Evolutionary conservation across 2,329 filamentous ascomycete genomes (phyloP).

Genomic region (Venturia nashicola): DNA sequence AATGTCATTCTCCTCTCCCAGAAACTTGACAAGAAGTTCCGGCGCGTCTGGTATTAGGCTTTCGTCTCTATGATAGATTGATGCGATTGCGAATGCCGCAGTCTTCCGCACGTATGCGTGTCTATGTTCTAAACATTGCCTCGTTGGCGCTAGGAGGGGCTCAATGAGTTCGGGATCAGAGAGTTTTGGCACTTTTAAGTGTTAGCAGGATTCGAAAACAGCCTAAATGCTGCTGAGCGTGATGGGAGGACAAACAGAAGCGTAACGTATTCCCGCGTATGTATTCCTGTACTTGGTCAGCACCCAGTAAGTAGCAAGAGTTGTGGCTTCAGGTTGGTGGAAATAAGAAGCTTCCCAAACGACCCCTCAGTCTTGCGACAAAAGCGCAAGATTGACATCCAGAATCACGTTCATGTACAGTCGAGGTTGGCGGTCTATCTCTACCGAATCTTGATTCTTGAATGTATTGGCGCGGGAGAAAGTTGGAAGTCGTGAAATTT

Average conservation of each 20-base stretch:
- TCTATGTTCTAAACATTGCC: constrained; percentile 85
- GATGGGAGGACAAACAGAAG: neutral
- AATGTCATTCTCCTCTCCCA: constrained; percentile 80
- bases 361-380: no score
- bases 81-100: constrained; percentile 86
- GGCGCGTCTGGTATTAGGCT: constrained; percentile 89
- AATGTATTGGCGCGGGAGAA: no score
- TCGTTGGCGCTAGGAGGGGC: constrained; percentile 82
- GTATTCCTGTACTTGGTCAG: constrained; percentile 60
- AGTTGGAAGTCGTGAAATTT: no score
- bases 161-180: constrained; percentile 93
- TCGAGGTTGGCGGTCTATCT: no score
- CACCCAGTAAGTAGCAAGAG: neutral
- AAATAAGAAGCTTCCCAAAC: no score
- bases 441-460: no score
- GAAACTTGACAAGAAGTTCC: constrained; percentile 79
- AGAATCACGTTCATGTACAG: no score
- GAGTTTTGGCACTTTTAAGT: constrained; percentile 54
- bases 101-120: constrained; percentile 98
- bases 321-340: no score
- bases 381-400: no score
- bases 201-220: no score
- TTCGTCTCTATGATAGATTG: constrained; percentile 83
- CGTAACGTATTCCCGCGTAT: constrained; percentile 91
- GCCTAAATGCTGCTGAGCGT: no score